Evolutionary conservation across 2,329 filamentous ascomycete genomes (phyloP), one percentile per base, ranked within the genome.

Genomic region (Aspergillus alliaceus): DNA sequence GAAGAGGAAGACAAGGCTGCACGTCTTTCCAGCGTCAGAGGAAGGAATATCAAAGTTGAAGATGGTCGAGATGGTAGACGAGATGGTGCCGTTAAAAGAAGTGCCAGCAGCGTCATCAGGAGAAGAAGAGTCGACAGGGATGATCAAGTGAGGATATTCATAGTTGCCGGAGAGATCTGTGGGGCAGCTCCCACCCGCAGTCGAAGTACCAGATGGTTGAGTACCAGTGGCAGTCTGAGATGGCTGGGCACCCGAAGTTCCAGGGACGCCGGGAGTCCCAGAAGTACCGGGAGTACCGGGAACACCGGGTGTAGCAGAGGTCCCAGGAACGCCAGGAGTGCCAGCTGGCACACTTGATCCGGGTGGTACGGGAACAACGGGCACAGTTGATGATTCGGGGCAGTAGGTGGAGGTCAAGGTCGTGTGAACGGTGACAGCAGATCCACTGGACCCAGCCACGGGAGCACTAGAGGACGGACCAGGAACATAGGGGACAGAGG

Each of bases 31-130:
- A 8, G 76, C 64, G 64, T 84, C 80, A 5, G 74, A 72, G 4
- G 72, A 60, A 1, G 83, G 83, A 42, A 90, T 83, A 66, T 88
- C 85, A 73, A 90, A 90, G 77, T 88, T 88, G 81, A 87, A 90
- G 66, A 89, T 82, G 12, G 82, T 82, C 9, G 82, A 83, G 49
- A 83, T 71, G 20, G 72, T 76, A 18, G 77, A 72, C 12, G 81
- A 82, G 35, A 88, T 76, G 11, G 80, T 79, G 53, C 85, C 86
- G 61, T 83, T 81, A 73, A 77, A 82, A 1, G 78, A 79, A 2
- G 81, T 84, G 7, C 86, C 85, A 42, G 74, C 73, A 0, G 82
- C 75, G 4, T 73, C 78, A 68, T 81, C 71, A 0, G 86, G 84
- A 15, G 80, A 73, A 15, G 77, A 72, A 3, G 80, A 81, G 72